Conservation (phyloP, 164 flowering plant species). For the Vitis rotundifolia region DNA sequence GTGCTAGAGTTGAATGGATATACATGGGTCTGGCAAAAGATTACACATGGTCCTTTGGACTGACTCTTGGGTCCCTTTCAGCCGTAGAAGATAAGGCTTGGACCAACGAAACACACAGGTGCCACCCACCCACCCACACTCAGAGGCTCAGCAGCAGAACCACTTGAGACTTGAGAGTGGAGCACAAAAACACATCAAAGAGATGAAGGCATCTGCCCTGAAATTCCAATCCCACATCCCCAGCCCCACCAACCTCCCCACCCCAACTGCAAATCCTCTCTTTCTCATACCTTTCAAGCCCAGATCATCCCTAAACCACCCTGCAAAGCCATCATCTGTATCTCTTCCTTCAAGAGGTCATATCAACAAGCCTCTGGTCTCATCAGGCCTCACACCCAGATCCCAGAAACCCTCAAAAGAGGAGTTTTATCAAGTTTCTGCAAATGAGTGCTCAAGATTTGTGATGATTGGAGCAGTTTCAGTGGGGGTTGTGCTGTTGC, state of each 20-base stretch:
- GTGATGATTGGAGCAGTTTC: slow-evolving; percentile 55
- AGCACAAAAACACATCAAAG: background rate
- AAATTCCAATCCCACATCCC: slow-evolving; percentile 31
- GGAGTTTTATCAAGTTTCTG: slow-evolving; percentile 1
- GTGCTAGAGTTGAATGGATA: no score
- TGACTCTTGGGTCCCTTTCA: background rate
- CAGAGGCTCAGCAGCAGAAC: background rate
- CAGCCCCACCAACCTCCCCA: slow-evolving; percentile 18
- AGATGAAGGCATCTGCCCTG: slow-evolving; percentile 30
- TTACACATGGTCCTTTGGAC: background rate
- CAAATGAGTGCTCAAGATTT: slow-evolving; percentile 31
- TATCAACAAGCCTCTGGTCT: slow-evolving; percentile 6
- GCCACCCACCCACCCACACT: background rate
- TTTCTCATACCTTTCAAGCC: slow-evolving; percentile 8
- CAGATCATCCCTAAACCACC: slow-evolving; percentile 10
- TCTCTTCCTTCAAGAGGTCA: background rate
- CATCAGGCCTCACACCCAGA: background rate
- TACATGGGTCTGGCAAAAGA: no score
- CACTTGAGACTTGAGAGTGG: background rate
- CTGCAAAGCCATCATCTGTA: slow-evolving; percentile 5
- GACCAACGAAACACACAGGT: background rate
- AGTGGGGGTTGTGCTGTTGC: slow-evolving; percentile 47
- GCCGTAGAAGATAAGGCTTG: background rate
- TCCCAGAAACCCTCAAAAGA: slow-evolving; percentile 1
- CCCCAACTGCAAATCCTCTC: slow-evolving; percentile 12